These are phyloP conservation scores for Carex kokanica DNA, from an alignment of 176 grass and related monocot genomes.

Conservation along the genomic window DNA sequence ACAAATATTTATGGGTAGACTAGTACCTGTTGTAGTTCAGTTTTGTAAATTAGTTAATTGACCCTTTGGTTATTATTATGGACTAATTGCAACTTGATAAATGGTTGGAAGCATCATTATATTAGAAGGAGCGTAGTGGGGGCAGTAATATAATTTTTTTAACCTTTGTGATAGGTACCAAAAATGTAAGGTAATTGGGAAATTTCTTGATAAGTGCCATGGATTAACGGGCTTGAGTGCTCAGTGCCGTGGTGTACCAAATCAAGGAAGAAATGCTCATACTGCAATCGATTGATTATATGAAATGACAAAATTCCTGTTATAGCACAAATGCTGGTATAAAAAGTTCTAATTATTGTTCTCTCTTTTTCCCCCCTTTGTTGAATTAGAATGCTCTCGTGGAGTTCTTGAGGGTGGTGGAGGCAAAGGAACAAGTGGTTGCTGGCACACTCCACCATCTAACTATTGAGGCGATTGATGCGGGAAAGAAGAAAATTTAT, in stretches of 20 bases:
- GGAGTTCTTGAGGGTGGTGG: conserved; percentile 30
- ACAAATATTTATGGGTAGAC: background rate
- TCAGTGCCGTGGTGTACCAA: background rate
- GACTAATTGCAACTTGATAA: background rate
- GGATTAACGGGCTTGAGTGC: background rate
- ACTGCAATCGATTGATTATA: background rate
- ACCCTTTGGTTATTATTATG: background rate
- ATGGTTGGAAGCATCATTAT: background rate
- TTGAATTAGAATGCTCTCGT: conserved; percentile 26
- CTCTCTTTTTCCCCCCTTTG: background rate
- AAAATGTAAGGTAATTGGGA: background rate
- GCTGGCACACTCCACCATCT: conserved; percentile 33
- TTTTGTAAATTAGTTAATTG: background rate
- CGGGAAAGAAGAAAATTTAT: conserved; percentile 34
- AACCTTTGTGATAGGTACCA: background rate
- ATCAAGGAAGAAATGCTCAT: background rate
- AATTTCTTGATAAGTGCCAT: background rate
- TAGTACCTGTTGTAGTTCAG: background rate
- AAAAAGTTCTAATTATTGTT: background rate
- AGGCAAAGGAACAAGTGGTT: conserved; percentile 38
- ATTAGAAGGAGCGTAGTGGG: background rate
- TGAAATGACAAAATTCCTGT: background rate
- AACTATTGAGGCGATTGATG: conserved; percentile 30
- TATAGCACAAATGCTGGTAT: background rate
- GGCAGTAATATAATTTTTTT: background rate